Evolutionary conservation across 257 asterid genomes (phyloP), one percentile per base, ranked within the genome.

Genomic region (Solanum pinnatisectum): DNA sequence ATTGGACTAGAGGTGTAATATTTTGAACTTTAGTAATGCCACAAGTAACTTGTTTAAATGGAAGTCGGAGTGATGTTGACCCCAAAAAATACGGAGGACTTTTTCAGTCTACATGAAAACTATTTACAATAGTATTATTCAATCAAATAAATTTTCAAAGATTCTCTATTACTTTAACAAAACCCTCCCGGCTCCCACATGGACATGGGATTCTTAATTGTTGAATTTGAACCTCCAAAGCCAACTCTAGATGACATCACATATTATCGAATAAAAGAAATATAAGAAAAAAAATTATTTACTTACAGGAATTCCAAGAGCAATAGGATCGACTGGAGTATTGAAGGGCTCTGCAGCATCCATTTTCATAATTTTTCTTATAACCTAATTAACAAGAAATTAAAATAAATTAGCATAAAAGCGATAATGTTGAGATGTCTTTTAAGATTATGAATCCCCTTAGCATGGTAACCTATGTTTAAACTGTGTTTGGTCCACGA

Each of bases 291-390:
- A 22, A 39, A 88, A 23, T 77, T 8, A 83, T 49, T 30, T 71
- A 84, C 94, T 93, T 88, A 93, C 96, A 39, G 98, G 98, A 93
- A 94, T 92, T 49, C 98, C 98, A 86, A 95, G 98, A 88, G 98
- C 95, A 89, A 94, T 87, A 88, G 99, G 99, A 90, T 96, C 90
- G 74, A 96, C 99, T 9, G 99, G 99, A 86, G 79, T 88, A 91
- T 96, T 97, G 90, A 97, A 97, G 87, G 99, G 98, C 87, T 90
- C 96, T 68, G 99, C 98, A 76, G 98, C 99, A 84, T 97, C 99
- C 98, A 95, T 95, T 93, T 97, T 94, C 99, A 97, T 97, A 52
- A 95, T 90, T 92, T 96, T 97, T 87, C 87, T 94, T 88, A 97
- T 94, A 37, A 97, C 98, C 99, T 97, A 90, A 22, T 10, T 88